Evolutionary conservation across 176 grass and related monocot genomes (phyloP).

Genomic region (Aegilops speltoides): DNA sequence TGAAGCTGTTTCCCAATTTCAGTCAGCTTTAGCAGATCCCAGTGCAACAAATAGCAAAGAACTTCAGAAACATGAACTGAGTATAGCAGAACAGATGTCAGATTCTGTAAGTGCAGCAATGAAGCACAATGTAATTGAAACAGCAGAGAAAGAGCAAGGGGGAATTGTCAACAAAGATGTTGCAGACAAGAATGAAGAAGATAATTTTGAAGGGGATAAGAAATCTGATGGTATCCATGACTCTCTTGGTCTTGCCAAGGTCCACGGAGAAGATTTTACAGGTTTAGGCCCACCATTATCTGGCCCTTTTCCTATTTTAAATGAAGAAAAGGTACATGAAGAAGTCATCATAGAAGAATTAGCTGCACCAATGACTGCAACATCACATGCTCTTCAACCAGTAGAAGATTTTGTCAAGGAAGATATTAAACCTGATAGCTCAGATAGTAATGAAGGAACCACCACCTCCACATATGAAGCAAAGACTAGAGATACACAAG

Average conservation of each 20-base stretch:
- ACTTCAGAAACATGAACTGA: slow-evolving; percentile 27
- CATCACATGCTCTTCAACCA: slow-evolving; percentile 19
- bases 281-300: slow-evolving; percentile 6
- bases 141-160: slow-evolving; percentile 25
- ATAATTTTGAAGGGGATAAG: slow-evolving; percentile 4
- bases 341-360: slow-evolving; percentile 22
- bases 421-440: slow-evolving; percentile 11
- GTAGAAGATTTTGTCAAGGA: slow-evolving; percentile 28
- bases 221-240: slow-evolving; percentile 3
- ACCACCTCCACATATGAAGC: slow-evolving; percentile 9
- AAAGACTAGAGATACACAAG: slow-evolving; percentile 11
- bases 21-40: slow-evolving; percentile 26
- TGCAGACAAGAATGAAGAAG: slow-evolving; percentile 17
- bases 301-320: slow-evolving; percentile 14
- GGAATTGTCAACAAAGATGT: not conserved
- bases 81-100: not conserved
- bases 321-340: slow-evolving; percentile 22
- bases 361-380: not conserved
- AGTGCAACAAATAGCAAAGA: not conserved
- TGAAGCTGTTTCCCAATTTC: slow-evolving; percentile 9
- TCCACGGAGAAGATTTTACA: slow-evolving; percentile 16
- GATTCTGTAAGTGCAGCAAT: not conserved
- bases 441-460: slow-evolving; percentile 19
- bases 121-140: slow-evolving; percentile 19
- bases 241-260: not conserved